Conservation (phyloP, 495 filamentous ascomycete species). For the Aspergillus steynii region DNA sequence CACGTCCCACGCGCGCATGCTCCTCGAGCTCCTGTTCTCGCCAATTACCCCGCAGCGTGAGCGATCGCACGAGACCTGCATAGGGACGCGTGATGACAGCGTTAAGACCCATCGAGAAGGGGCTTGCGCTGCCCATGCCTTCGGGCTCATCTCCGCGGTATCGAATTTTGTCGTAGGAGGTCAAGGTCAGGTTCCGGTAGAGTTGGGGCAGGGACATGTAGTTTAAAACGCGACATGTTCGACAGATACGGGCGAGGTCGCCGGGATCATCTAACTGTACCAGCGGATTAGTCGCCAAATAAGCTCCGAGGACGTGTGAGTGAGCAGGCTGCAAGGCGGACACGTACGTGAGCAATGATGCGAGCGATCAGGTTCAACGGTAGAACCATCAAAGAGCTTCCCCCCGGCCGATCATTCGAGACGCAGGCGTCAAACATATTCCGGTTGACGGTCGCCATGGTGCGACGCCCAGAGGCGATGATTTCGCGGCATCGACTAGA, state of each 20-base stretch:
- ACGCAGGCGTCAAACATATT: constrained; percentile 51
- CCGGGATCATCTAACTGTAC: constrained; percentile 49
- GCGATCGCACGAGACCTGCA: constrained; percentile 51
- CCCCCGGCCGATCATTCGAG: constrained; percentile 31
- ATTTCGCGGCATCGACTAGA: constrained; percentile 32
- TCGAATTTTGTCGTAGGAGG: constrained; percentile 60
- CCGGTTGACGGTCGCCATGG: constrained; percentile 48
- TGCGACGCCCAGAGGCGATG: constrained; percentile 34
- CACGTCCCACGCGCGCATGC: constrained; percentile 54
- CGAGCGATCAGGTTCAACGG: constrained; percentile 59
- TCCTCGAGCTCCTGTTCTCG: constrained; percentile 58
- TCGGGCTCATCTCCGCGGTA: constrained; percentile 60
- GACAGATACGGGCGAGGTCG: constrained; percentile 58
- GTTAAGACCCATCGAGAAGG: constrained; percentile 64
- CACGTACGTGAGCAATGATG: constrained; percentile 54
- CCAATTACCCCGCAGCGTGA: constrained; percentile 58
- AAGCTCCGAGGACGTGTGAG: neutral
- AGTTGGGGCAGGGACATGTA: constrained; percentile 66
- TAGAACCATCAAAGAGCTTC: constrained; percentile 44
- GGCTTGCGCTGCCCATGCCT: constrained; percentile 61
- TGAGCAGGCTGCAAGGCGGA: neutral
- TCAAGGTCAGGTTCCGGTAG: constrained; percentile 56
- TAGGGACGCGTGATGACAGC: constrained; percentile 57
- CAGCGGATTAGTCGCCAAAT: constrained; percentile 3
- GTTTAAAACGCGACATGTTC: constrained; percentile 63